phyloP scores from a whole-genome alignment of 1,139 yeast species.

The Maudiozyma humilis region DNA sequence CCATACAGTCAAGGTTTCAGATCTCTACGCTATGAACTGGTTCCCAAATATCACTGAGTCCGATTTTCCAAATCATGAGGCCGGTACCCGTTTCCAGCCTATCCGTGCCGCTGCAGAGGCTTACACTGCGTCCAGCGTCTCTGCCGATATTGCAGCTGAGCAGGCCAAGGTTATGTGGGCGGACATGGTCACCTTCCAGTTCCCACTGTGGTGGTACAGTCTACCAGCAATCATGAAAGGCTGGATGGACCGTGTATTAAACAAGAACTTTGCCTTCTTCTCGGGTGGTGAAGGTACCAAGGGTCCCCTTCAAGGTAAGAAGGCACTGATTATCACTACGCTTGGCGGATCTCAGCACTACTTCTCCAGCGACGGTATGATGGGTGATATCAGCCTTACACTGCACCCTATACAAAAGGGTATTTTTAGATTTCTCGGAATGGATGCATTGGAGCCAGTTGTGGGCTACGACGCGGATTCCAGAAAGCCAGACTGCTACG shows the following conservation, averaged over 20 bases:
- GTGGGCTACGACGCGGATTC: slow-evolving; percentile 12
- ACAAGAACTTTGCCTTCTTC: slow-evolving; percentile 21
- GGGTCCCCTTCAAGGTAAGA: slow-evolving; percentile 19
- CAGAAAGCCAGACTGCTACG: slow-evolving; percentile 8
- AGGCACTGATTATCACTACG: slow-evolving; percentile 18
- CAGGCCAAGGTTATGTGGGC: slow-evolving; percentile 28
- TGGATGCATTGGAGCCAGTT: slow-evolving; percentile 18
- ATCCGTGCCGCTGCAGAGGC: slow-evolving; percentile 14
- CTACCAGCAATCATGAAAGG: slow-evolving; percentile 28
- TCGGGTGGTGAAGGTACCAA: slow-evolving; percentile 9
- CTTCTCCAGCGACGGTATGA: slow-evolving; percentile 17
- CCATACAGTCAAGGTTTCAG: slow-evolving; percentile 23
- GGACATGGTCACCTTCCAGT: slow-evolving; percentile 21
- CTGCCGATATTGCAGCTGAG: slow-evolving; percentile 16
- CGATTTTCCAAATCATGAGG: slow-evolving; percentile 15
- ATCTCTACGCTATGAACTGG: slow-evolving; percentile 21
- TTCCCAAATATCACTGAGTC: slow-evolving; percentile 15
- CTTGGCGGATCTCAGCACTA: slow-evolving; percentile 17
- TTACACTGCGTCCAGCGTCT: slow-evolving; percentile 8
- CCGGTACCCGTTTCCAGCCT: slow-evolving; percentile 11
- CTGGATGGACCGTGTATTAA: slow-evolving; percentile 25
- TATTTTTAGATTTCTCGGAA: slow-evolving; percentile 21
- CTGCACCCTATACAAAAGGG: slow-evolving; percentile 24
- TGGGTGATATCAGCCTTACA: slow-evolving; percentile 21
- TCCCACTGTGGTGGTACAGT: slow-evolving; percentile 27